Conservation (phyloP, 805 yeast species). For the Zygotorulaspora sp. region DNA sequence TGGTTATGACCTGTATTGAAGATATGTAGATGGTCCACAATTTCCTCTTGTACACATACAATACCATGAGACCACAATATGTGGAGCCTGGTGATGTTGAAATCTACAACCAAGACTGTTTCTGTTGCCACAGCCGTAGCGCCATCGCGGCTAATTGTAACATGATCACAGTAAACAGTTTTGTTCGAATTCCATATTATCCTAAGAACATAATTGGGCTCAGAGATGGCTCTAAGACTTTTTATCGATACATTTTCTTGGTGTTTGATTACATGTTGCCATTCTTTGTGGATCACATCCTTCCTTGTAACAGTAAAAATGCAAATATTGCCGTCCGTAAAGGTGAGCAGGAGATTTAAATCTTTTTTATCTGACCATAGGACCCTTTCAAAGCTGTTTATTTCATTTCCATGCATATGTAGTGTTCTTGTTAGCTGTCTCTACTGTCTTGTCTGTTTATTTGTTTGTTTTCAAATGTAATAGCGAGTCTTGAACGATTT, state of each 20-base stretch:
- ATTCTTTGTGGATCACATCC: constrained; percentile 1
- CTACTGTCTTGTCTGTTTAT: constrained; percentile 5
- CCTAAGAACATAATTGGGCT: neutral
- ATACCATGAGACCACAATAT: constrained; percentile 14
- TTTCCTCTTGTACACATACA: constrained; percentile 11
- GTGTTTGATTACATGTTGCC: constrained; percentile 7
- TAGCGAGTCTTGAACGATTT: neutral
- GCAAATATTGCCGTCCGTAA: neutral
- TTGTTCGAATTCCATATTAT: constrained; percentile 3
- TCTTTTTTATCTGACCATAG: neutral
- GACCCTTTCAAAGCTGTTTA: neutral
- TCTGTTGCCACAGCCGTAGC: constrained; percentile 6
- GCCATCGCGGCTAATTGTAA: constrained; percentile 4
- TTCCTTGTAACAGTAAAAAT: neutral
- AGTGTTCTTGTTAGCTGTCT: constrained; percentile 6
- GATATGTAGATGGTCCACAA: constrained; percentile 11
- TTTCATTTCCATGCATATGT: neutral
- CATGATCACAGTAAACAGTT: constrained; percentile 10
- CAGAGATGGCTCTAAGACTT: neutral
- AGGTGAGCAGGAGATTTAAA: neutral
- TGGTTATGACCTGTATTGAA: constrained; percentile 13
- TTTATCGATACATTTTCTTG: constrained; percentile 2
- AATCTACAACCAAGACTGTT: constrained; percentile 10
- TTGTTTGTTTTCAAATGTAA: constrained; percentile 2
- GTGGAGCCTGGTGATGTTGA: constrained; percentile 13